Conservation (phyloP, 345 rosid species). For the Rhizophora apiculata region DNA sequence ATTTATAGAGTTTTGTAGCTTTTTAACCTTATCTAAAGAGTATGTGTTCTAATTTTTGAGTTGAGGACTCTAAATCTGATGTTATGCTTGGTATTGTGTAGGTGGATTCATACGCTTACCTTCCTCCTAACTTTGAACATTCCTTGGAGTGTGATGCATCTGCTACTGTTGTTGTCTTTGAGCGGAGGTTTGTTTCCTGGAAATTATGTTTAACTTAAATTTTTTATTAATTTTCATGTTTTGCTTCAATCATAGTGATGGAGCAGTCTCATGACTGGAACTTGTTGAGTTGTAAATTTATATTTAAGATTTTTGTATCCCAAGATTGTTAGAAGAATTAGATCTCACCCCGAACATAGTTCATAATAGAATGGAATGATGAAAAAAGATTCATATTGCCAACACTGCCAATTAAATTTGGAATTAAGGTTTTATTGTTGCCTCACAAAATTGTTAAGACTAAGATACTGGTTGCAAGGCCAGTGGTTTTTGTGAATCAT, state of each 20-base stretch:
- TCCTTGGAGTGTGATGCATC: conserved; percentile 47
- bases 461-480: conserved; percentile 8
- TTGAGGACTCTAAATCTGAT: conserved; percentile 11
- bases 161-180: conserved; percentile 68
- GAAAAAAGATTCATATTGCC: no score
- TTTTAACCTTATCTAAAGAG: conserved; percentile 2
- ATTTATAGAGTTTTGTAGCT: not conserved
- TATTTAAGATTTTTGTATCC: no score
- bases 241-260: not conserved
- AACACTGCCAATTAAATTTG: no score
- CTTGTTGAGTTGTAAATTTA: not conserved
- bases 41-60: not conserved
- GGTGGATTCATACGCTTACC: conserved; percentile 90
- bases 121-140: conserved; percentile 71
- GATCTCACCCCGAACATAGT: no score
- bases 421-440: no score
- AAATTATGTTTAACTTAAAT: conserved; percentile 6
- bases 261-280: not conserved
- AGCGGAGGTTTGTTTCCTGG: conserved; percentile 50
- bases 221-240: conserved; percentile 11
- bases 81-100: conserved; percentile 18
- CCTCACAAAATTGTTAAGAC: not conserved
- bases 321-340: no score
- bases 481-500: not conserved
- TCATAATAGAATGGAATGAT: no score